Base-by-base conservation (phyloP, 2,329 filamentous ascomycete genomes). In the Xylaria sp. region DNA sequence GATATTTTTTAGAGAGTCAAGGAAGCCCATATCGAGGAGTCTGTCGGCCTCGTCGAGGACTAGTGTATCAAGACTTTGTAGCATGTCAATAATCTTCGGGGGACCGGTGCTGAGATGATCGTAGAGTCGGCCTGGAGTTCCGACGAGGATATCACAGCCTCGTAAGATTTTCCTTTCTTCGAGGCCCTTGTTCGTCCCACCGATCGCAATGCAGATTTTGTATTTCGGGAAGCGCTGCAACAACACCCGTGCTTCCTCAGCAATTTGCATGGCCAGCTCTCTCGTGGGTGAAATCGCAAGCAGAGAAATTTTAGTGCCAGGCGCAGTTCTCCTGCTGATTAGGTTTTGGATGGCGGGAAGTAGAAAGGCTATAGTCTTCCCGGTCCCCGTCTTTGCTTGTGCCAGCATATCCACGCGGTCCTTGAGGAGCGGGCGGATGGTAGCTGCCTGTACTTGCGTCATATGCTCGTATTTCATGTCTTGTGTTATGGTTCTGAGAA, bases 321-420 rank as follows among this genome's bases (percentile, higher is more conserved):
- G 64, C 8, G 59, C 52, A 20, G 63, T 56, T 49, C 71, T 70
- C 52, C 70, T 71, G 45, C 72, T 73, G 63, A 93, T 77, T 66
- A 94, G 87, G 54, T 84, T 89, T 70, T 94, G 89, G 34, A 95
- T 75, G n/a, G 90, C 82, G n/a, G 91, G 91, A 2, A 94, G 76
- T 34, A 95, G 78, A 74, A 95, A 95, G 44, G 88, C 91, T 50
- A 94, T 73, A 0, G 91, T 95, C 75, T 95, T 95, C 63, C 91
- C 91, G 0, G 91, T 95, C 61, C 91, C 91, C 1, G 91, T 95
- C 76, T 89, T 92, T 47, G 91, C 91, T 72, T 94, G 91, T 6
- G 90, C 91, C 54, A 95, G 76, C 54, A 85, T 76, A 65, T 83
- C 80, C 47, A 64, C 69, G 21, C 74, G 71, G 46, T 71, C 71